Percentiles rank a stretch among this genome's conserved stretches.
phyloP scores from a whole-genome alignment of 2,329 filamentous ascomycete species.

The Hymenoscyphus albidus region DNA sequence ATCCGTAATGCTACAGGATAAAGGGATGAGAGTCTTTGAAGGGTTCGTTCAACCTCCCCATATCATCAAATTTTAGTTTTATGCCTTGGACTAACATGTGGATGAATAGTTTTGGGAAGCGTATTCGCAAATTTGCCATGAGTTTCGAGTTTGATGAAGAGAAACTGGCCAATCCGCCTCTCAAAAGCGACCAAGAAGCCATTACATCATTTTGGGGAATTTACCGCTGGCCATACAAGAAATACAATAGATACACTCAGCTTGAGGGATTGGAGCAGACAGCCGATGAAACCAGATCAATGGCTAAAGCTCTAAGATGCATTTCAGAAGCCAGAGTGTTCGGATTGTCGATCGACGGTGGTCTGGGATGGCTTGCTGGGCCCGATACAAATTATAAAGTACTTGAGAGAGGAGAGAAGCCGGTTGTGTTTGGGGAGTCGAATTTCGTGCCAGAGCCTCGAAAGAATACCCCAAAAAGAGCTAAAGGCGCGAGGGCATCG shows the following conservation, averaged over 20 bases:
- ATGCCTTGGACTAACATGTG: slow-evolving; percentile 5
- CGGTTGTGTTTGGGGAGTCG: slow-evolving; percentile 45
- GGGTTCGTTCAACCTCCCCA: slow-evolving; percentile 30
- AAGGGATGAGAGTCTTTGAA: slow-evolving; percentile 58
- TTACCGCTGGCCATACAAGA: slow-evolving; percentile 59
- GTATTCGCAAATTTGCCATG: slow-evolving; percentile 62
- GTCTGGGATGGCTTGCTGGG: slow-evolving; percentile 63
- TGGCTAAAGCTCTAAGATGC: slow-evolving; percentile 57
- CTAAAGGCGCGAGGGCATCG: background rate
- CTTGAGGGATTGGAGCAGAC: slow-evolving; percentile 58
- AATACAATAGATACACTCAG: slow-evolving; percentile 56
- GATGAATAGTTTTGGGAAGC: slow-evolving; percentile 45
- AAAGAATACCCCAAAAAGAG: slow-evolving; percentile 21
- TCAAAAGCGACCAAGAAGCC: slow-evolving; percentile 53
- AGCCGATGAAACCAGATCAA: slow-evolving; percentile 58
- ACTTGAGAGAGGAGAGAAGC: slow-evolving; percentile 36
- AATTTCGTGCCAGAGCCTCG: slow-evolving; percentile 36
- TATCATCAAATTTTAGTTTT: no score
- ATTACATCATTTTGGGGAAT: slow-evolving; percentile 59
- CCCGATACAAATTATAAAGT: slow-evolving; percentile 53
- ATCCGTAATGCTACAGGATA: slow-evolving; percentile 36
- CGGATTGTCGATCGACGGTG: slow-evolving; percentile 64
- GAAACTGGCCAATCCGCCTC: slow-evolving; percentile 46
- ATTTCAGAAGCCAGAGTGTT: slow-evolving; percentile 56
- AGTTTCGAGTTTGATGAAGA: slow-evolving; percentile 63